Conservation (phyloP, 768 basidiomycete genomes). For the Clavaria fumosa region DNA sequence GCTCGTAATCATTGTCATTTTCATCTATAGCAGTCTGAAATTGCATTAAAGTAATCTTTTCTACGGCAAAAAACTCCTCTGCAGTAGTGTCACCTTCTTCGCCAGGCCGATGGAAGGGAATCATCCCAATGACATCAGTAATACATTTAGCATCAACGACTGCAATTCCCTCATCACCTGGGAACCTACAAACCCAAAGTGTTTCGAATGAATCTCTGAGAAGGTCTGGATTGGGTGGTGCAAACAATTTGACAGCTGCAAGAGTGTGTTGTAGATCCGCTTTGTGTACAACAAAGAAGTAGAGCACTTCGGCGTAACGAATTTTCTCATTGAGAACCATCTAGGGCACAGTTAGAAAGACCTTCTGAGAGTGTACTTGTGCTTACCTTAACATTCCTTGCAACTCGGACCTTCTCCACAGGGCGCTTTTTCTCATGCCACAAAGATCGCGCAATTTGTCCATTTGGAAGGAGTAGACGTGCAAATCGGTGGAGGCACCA, state of each 20-base stretch:
- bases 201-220: constrained; percentile 7
- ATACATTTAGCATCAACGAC: constrained; percentile 9
- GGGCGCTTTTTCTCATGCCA: constrained; percentile 12
- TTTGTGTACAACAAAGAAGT: constrained; percentile 10
- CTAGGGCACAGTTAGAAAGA: not conserved
- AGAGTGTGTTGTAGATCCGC: constrained; percentile 6
- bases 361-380: not conserved
- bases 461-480: constrained; percentile 13
- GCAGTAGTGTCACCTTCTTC: not conserved
- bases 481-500: constrained; percentile 11
- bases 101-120: constrained; percentile 5
- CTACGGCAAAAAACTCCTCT: constrained; percentile 1
- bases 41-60: constrained; percentile 3
- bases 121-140: constrained; percentile 8
- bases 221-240: constrained; percentile 5
- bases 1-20: not conserved
- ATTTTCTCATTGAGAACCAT: not conserved
- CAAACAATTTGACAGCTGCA: constrained; percentile 7
- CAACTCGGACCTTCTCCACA: constrained; percentile 3
- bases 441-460: constrained; percentile 12
- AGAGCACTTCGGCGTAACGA: constrained; percentile 11
- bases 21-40: not conserved
- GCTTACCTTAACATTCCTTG: constrained; percentile 5
- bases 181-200: constrained; percentile 4
- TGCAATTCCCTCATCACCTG: not conserved